Base-by-base conservation (phyloP, 371 early-diverging fungal genomes). In the Mortierella sp. region DNA sequence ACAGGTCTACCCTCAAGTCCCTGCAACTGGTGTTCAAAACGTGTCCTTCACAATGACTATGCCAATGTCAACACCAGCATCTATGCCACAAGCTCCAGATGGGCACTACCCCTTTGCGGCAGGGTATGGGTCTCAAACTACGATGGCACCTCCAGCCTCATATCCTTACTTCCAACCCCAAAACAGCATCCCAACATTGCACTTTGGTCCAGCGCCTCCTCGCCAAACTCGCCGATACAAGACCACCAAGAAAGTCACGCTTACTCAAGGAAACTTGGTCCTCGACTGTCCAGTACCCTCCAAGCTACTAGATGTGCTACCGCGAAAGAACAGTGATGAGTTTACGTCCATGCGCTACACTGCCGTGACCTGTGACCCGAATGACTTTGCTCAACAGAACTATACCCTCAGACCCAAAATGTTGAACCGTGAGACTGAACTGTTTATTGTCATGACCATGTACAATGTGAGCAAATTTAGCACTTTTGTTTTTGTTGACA, bases 401-500 rank as follows among this genome's bases (percentile, higher is more conserved):
- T 97, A 95, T 84, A 90, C 90, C n/a, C 88, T 97, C 65, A 88
- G 97, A 59, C 96, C 93, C 68, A 86, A 88, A 58, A 85, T 91
- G 73, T 84, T 90, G 72, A 84, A 89, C 60, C 87, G 89, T 40
- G 71, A 87, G 61, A 96, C 96, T 4, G 97, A 97, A 82, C 76
- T 97, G 57, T 92, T 91, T 66, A 89, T 93, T 63, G 96, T 96
- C 66, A 88, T 96, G 67, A 97, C 97, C 55, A 95, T 96, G 94
- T 96, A 96, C 88, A 96, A 96, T 82, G 90, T 90, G 82, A 73
- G 86, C 17, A 34, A 7, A 12, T 47, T 32, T 29, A 10, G 17
- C 10, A 1, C 10, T 7, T 19, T 22, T 62, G 22, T 47, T 28
- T 23, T 42, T 19, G 23, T 37, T 22, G 17, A n/a, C 47, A 42